Percentiles rank a stretch among this genome's conserved stretches.
Conservation (phyloP, 2,329 filamentous ascomycete species). For the Blumeria hordei region DNA sequence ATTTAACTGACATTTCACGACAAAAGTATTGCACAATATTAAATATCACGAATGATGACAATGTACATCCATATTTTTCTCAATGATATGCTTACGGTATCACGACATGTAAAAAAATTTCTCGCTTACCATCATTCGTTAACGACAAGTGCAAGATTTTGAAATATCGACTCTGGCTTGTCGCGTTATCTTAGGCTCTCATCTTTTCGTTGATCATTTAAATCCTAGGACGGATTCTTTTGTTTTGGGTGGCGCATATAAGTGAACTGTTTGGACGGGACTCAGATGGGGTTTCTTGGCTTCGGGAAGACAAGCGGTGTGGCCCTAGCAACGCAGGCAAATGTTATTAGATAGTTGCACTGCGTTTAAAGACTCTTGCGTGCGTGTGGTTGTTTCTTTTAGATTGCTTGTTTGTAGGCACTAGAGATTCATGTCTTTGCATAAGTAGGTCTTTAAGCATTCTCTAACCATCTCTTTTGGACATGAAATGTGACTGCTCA, state of each 20-base stretch:
- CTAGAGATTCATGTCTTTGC: no score
- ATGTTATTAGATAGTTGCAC: no score
- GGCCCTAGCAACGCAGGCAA: no score
- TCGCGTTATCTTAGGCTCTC: background rate
- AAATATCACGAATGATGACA: background rate
- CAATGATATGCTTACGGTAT: background rate
- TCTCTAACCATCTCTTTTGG: no score
- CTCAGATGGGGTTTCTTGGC: background rate
- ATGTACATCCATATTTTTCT: background rate
- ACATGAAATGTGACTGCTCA: no score
- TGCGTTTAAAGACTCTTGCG: no score
- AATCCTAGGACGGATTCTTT: background rate
- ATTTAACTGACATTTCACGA: background rate
- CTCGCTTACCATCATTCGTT: background rate
- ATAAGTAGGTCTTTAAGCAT: no score
- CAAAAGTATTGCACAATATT: no score
- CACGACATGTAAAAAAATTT: background rate
- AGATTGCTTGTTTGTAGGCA: no score
- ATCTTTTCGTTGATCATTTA: background rate
- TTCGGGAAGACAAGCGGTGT: no score
- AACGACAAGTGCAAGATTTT: background rate
- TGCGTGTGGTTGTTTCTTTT: no score
- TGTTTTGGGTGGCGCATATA: background rate
- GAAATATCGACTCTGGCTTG: background rate
- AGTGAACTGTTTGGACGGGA: background rate